Evolutionary conservation across 495 filamentous ascomycete genomes (phyloP), one percentile per base, ranked within the genome.

Genomic region (Aspergillus olivimuriae): DNA sequence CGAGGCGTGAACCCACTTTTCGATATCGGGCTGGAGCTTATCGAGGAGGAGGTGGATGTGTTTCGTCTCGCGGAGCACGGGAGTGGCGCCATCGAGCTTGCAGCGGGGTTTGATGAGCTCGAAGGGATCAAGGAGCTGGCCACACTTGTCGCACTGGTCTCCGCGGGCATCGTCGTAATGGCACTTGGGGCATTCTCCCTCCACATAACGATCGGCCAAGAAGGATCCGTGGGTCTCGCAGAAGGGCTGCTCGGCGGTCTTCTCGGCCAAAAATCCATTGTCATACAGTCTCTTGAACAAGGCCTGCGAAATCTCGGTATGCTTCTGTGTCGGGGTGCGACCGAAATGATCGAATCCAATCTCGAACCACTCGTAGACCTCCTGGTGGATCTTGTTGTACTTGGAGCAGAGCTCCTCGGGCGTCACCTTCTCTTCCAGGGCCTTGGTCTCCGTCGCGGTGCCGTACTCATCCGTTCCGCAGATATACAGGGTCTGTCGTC

Each of bases 151-250:
- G 55, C 90, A 96, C 68, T 94, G 80, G 54, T 87, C 84, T 44
- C 87, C 87, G 37, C 86, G 77, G 22, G 89, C 89, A 57, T 90
- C 89, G 31, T 79, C 73, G 61, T 89, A 89, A 40, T 74, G 74
- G 66, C 86, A 96, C 43, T 78, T 78, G 31, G 82, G 81, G 65
- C 90, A 96, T 49, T 82, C 84, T 14, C 90, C 90, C 68, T 95
- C 89, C 15, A 96, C 88, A 57, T 86, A 97, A 31, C 91, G 86
- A 63, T 97, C 91, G 16, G 91, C 89, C 39, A 97, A 61, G 72
- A 95, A 97, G 17, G 81, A 81, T 14, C 80, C 69, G 61, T 97
- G 89, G 21, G 80, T 74, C 47, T 88, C 81, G 34, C 91, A 96
- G 68, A 86, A 96, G 16, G 89, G 86, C 59, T 96, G 91, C 34